Conservation (phyloP, 257 asterid species). For the Solanum tacnaense region DNA sequence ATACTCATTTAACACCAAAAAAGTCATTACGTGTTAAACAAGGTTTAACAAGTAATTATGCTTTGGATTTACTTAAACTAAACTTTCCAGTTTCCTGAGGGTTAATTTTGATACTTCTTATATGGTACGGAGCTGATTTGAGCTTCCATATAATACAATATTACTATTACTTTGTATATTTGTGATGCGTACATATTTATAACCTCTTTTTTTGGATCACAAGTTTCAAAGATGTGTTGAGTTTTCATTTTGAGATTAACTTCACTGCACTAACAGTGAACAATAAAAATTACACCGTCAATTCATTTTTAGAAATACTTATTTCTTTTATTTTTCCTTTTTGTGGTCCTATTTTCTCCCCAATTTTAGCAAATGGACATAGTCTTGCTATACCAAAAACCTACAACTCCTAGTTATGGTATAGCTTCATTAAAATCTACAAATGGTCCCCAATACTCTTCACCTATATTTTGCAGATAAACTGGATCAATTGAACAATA, state of each 20-base stretch:
- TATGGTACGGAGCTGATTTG: neutral
- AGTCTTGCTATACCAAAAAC: neutral
- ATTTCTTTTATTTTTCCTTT: too few species aligned
- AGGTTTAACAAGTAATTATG: neutral
- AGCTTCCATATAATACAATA: neutral
- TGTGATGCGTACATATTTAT: neutral
- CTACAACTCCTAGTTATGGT: neutral
- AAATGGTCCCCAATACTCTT: neutral
- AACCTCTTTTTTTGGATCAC: neutral
- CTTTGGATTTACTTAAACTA: neutral
- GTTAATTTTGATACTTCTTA: neutral
- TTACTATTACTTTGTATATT: neutral
- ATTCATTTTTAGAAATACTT: too few species aligned
- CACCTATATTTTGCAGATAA: neutral
- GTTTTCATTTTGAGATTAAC: too few species aligned
- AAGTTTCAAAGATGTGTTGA: neutral
- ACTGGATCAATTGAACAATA: neutral
- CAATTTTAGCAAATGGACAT: neutral
- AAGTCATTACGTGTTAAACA: neutral
- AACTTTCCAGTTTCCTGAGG: neutral
- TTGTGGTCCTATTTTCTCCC: neutral
- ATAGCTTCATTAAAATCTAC: neutral
- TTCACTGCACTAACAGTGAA: too few species aligned
- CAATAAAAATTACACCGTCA: too few species aligned
- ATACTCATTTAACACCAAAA: neutral